These are phyloP conservation scores for Ophiognomonia clavigignenti-juglandacearum DNA, from an alignment of 2,329 filamentous ascomycete genomes.

Conservation along the genomic window DNA sequence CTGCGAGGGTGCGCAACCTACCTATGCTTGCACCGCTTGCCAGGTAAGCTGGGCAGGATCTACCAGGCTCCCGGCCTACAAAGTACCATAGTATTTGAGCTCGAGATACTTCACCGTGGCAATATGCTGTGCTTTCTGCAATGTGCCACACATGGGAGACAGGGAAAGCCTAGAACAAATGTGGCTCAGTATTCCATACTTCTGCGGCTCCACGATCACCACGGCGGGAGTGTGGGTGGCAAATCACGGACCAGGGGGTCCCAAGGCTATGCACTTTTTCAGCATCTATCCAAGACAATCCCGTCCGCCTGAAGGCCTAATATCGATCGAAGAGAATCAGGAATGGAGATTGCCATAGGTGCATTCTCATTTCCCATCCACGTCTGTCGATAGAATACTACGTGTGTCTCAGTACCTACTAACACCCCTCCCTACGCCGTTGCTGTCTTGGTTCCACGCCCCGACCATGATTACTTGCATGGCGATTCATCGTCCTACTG, in stretches of 20 bases:
- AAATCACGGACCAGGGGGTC: conserved; percentile 12
- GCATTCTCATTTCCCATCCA: conserved; percentile 10
- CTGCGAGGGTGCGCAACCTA: too few relatives aligned
- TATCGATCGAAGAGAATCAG: conserved; percentile 14
- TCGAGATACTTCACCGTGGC: too few relatives aligned
- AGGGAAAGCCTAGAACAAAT: conserved; percentile 19
- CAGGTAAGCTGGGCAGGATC: too few relatives aligned
- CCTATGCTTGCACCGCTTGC: too few relatives aligned
- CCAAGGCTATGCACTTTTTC: background rate
- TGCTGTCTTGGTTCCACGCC: conserved; percentile 9
- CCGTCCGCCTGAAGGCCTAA: conserved; percentile 3
- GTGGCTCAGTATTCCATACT: conserved; percentile 21
- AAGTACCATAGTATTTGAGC: too few relatives aligned
- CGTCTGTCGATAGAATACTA: conserved; percentile 4
- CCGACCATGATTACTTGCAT: conserved; percentile 9
- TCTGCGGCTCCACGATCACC: background rate
- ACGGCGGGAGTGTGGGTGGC: conserved; percentile 7
- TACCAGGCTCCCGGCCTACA: too few relatives aligned
- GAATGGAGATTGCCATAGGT: conserved; percentile 12
- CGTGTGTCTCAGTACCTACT: too few relatives aligned
- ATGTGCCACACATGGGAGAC: background rate
- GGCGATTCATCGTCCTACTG: conserved; percentile 4
- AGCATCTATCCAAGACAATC: conserved; percentile 2
- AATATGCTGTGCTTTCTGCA: background rate
- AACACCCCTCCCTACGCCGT: conserved; percentile 11